These are phyloP conservation scores for Ilyonectria mors-panacis DNA, from an alignment of 2,329 filamentous ascomycete species.

Conservation along the genomic window DNA sequence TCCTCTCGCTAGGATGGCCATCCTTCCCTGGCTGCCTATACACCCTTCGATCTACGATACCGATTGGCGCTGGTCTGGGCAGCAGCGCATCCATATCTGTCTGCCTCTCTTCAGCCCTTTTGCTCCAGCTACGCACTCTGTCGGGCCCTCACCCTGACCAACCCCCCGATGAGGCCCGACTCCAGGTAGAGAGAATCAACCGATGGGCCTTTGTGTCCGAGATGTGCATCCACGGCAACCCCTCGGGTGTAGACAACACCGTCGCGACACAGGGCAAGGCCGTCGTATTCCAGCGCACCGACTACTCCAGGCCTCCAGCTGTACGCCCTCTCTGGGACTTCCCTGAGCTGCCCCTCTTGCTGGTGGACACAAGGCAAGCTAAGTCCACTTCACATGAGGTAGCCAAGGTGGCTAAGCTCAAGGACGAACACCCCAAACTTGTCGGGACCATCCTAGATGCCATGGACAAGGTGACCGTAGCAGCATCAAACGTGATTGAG, in stretches of 20 bases:
- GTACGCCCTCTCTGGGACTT: constrained; percentile 88
- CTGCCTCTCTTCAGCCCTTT: constrained; percentile 85
- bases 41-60: constrained; percentile 92
- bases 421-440: constrained; percentile 79
- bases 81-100: constrained; percentile 96
- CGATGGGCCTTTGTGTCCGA: constrained; percentile 97
- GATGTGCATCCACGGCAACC: constrained; percentile 97
- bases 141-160: constrained; percentile 94
- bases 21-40: constrained; percentile 88
- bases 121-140: constrained; percentile 89
- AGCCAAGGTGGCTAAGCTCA: constrained; percentile 84
- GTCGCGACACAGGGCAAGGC: constrained; percentile 95
- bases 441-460: constrained; percentile 86
- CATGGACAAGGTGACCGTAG: constrained; percentile 80
- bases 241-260: constrained; percentile 97
- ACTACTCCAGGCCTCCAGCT: constrained; percentile 82
- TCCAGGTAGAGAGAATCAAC: constrained; percentile 96
- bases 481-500: constrained; percentile 68
- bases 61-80: constrained; percentile 90
- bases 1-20: constrained; percentile 86
- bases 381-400: constrained; percentile 91
- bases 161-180: constrained; percentile 85
- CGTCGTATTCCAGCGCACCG: constrained; percentile 87
- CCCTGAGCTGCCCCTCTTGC: constrained; percentile 89
- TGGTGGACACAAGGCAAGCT: constrained; percentile 90